Base-by-base conservation (phyloP, 192 early-diverging fungal species). In the Geranomyces michiganensis region DNA sequence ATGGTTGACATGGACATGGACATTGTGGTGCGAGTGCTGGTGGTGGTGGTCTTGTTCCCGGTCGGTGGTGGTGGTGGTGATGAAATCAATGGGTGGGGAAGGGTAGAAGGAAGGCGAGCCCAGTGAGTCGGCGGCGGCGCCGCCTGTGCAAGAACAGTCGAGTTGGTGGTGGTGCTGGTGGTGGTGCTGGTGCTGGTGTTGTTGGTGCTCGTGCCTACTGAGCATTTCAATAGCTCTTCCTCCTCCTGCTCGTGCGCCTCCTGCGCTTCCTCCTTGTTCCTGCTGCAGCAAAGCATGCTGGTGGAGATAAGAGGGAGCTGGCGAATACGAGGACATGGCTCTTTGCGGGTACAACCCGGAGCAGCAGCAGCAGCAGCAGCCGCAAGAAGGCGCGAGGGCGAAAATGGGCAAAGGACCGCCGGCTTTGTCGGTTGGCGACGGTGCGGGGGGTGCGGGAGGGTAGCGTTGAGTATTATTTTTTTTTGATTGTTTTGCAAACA, bases 21-120 rank as follows among this genome's bases (percentile, higher is more conserved):
- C 6, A 15, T n/a, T 26, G 19, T 53, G 51, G 4, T 24, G 24
- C 24, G 7, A 17, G 4, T 53, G 51, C 4, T 53, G 51, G n/a
- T 26, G 58, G 22, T 60, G 58, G 19, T 60, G 58, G 14, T 60
- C 12, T 24, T 8, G 64, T 43, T 65, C 32, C 21, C 13, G 43
- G 17, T 47, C 41, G 32, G 14, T 17, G 21, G 24, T 19, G 15
- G 12, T 15, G 12, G 2, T 64, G 32, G 46, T 27, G 43, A 46
- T 26, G 26, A 65, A 65, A 3, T 65, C 64, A 15, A 65, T 65
- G 5, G 64, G 64, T 12, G 64, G 64, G 46, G 64, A 65, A 0
- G 64, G 64, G 41, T 65, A 45, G 15, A 53, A 53, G 4, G 51
- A 53, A 3, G 51, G 51, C 24, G 51, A 53, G 19, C 15, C 15